Conservation (phyloP, 2,329 filamentous ascomycete genomes). For the Calonectria multiphialidica region DNA sequence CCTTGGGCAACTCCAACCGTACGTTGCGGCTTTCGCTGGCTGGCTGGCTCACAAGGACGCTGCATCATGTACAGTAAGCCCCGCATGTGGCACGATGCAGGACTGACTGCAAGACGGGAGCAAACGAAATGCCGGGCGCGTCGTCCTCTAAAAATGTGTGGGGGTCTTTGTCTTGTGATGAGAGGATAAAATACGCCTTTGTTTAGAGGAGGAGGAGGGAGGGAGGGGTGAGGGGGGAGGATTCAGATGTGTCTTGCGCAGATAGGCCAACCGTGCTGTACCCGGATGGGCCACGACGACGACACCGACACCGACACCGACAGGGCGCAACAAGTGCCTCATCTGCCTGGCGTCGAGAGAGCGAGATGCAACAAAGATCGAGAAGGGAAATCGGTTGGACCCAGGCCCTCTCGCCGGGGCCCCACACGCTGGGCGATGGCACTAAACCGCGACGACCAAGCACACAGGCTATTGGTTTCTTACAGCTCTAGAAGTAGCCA, state of each 20-base stretch:
- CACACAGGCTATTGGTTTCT: neutral
- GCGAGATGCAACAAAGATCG: neutral
- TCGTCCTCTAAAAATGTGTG: neutral
- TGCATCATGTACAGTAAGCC: slow-evolving; percentile 10
- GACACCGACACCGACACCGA: too few species aligned
- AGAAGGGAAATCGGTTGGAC: neutral
- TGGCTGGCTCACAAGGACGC: neutral
- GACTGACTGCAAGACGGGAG: neutral
- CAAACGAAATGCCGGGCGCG: neutral
- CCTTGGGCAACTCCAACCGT: neutral
- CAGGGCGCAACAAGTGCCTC: neutral
- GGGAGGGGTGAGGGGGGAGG: neutral
- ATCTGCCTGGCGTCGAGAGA: neutral
- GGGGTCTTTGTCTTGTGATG: slow-evolving; percentile 1
- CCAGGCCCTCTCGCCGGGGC: neutral
- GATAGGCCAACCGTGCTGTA: slow-evolving; percentile 3
- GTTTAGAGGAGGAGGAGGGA: neutral
- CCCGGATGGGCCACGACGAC: neutral
- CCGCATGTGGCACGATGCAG: slow-evolving; percentile 12
- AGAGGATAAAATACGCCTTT: neutral
- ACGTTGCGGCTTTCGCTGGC: slow-evolving; percentile 6
- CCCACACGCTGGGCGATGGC: neutral
- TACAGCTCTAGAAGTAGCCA: neutral
- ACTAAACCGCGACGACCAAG: neutral
- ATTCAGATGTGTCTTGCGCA: slow-evolving; percentile 7